These are phyloP conservation scores for Cyberlindnera galapagoensis DNA, from an alignment of 805 yeast species.

Conservation along the genomic window DNA sequence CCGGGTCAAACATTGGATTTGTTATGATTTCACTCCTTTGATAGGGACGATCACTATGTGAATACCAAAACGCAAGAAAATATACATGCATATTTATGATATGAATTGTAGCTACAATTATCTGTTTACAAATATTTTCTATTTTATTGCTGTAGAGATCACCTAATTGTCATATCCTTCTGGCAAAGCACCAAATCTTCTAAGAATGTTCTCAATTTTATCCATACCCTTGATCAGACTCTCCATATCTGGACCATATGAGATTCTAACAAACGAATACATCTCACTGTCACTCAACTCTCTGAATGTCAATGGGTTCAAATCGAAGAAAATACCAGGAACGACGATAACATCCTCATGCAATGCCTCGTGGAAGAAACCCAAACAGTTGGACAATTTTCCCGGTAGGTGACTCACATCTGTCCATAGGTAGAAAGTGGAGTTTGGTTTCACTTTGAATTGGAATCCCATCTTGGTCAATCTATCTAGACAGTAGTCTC, in stretches of 20 bases:
- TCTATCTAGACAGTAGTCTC: constrained; percentile 47
- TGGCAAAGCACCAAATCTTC: constrained; percentile 37
- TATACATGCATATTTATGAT: too few relatives aligned
- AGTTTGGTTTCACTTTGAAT: constrained; percentile 45
- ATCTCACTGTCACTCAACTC: constrained; percentile 49
- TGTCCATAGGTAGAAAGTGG: constrained; percentile 56
- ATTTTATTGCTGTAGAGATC: too few relatives aligned
- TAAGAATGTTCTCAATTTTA: constrained; percentile 45
- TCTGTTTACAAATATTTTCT: background rate
- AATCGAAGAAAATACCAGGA: constrained; percentile 57
- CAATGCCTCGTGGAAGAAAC: constrained; percentile 57
- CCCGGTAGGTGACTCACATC: constrained; percentile 50
- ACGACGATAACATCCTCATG: constrained; percentile 55
- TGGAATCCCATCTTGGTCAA: constrained; percentile 47
- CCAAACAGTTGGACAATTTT: constrained; percentile 49
- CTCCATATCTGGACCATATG: constrained; percentile 53
- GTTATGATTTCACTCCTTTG: too few relatives aligned
- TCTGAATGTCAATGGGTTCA: constrained; percentile 44
- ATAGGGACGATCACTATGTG: too few relatives aligned
- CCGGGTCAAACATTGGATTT: background rate
- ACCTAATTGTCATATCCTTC: constrained; percentile 17
- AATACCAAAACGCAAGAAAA: too few relatives aligned
- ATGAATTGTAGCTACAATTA: background rate
- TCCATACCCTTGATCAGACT: constrained; percentile 51
- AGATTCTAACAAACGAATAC: constrained; percentile 52